A percentile compares a stretch with the other conserved stretches of the same genome.
These are phyloP conservation scores for Saccharomycopsis synnaedendra DNA, from an alignment of 805 yeast genomes.

Conservation along the genomic window DNA sequence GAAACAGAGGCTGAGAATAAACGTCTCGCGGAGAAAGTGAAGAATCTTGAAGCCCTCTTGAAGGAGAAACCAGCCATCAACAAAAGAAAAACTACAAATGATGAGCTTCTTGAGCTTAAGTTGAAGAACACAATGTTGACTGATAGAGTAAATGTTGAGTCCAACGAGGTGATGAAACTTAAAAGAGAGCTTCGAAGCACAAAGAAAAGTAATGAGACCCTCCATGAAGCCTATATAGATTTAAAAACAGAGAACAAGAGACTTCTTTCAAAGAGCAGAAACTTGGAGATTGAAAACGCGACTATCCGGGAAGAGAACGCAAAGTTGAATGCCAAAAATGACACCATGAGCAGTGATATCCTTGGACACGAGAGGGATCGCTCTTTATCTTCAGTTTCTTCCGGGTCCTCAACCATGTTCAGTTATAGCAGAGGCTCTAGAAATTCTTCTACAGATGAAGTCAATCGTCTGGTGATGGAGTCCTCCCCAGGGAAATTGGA, in stretches of 20 bases:
- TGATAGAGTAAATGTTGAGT: constrained; percentile 1
- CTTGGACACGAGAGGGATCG: constrained; percentile 8
- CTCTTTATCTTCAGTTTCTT: constrained; percentile 9
- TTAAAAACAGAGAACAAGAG: not conserved
- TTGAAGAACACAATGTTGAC: constrained; percentile 4
- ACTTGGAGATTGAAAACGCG: not conserved
- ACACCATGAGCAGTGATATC: not conserved
- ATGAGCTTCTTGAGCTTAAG: constrained; percentile 9
- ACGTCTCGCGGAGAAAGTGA: constrained; percentile 11
- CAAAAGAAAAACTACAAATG: constrained; percentile 9
- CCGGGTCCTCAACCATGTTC: constrained; percentile 10
- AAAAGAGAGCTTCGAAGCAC: constrained; percentile 3
- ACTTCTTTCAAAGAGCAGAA: not conserved
- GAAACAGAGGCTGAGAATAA: constrained; percentile 12
- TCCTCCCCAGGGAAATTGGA: not conserved
- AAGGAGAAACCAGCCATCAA: constrained; percentile 3
- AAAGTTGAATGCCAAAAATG: not conserved
- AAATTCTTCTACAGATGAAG: constrained; percentile 13
- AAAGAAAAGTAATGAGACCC: not conserved
- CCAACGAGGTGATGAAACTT: constrained; percentile 1
- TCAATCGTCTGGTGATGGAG: constrained; percentile 1
- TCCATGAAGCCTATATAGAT: not conserved
- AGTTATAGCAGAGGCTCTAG: constrained; percentile 3
- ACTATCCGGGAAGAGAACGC: not conserved
- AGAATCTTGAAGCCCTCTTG: constrained; percentile 8